These are phyloP conservation scores for Pleurotus sapidus DNA, from an alignment of 768 basidiomycete genomes.

Conservation along the genomic window DNA sequence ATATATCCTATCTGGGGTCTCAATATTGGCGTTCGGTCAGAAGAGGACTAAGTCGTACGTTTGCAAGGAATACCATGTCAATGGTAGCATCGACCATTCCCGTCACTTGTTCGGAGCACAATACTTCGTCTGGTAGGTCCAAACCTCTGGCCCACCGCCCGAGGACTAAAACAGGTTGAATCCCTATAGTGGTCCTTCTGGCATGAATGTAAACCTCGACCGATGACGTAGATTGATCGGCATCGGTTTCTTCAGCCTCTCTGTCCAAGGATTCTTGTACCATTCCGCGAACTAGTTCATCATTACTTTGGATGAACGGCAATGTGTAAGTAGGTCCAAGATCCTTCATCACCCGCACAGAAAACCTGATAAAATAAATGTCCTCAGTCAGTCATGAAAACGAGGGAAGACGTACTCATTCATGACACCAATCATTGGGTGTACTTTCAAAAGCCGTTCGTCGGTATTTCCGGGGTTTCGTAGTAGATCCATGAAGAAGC, in stretches of 20 bases:
- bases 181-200: conserved; percentile 12
- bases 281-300: conserved; percentile 3
- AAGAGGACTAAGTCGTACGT: conserved; percentile 6
- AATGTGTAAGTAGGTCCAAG: conserved; percentile 3
- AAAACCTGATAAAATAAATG: background rate
- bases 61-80: conserved; percentile 12
- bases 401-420: background rate
- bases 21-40: background rate
- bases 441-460: background rate
- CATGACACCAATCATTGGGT: background rate
- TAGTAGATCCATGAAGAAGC: conserved; percentile 2
- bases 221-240: background rate
- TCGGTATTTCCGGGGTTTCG: background rate
- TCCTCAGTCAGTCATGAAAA: too few species aligned
- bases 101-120: conserved; percentile 7
- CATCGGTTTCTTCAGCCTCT: background rate
- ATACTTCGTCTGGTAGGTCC: conserved; percentile 11
- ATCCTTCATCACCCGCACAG: background rate
- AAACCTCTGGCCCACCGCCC: conserved; percentile 8
- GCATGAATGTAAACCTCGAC: conserved; percentile 8
- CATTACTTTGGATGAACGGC: conserved; percentile 6
- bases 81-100: conserved; percentile 5
- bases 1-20: conserved; percentile 9
- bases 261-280: conserved; percentile 2
- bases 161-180: conserved; percentile 8